phyloP scores from a whole-genome alignment of 2,329 filamentous ascomycete genomes.

The Pseudocercospora fijiensis region DNA sequence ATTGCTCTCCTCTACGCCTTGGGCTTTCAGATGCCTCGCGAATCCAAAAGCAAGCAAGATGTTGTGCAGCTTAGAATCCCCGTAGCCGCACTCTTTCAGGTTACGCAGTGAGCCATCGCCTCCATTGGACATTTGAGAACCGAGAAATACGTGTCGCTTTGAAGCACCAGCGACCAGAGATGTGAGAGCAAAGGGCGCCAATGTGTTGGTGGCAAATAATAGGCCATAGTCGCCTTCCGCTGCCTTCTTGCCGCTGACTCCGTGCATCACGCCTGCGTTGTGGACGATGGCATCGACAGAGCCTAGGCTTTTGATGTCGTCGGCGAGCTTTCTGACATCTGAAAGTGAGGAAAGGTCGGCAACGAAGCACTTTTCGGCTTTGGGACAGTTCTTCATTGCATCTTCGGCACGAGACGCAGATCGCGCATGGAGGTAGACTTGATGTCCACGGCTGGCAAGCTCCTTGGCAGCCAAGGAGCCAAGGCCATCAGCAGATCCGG shows the following conservation, averaged over 20 bases:
- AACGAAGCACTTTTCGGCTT: conserved; percentile 12
- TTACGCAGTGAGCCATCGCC: conserved; percentile 8
- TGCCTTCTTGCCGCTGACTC: conserved; percentile 4
- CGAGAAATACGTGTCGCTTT: conserved; percentile 12
- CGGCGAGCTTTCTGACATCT: conserved; percentile 9
- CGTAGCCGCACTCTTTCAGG: conserved; percentile 12
- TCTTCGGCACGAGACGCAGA: conserved; percentile 9
- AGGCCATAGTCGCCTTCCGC: conserved; percentile 10
- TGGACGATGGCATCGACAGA: conserved; percentile 14
- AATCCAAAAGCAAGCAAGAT: conserved; percentile 14
- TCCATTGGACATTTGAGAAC: conserved; percentile 11
- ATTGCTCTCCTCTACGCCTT: conserved; percentile 16
- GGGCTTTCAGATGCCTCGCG: neutral
- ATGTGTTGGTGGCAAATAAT: conserved; percentile 13
- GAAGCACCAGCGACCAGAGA: conserved; percentile 7
- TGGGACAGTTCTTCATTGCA: conserved; percentile 10
- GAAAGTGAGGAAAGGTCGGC: conserved; percentile 10
- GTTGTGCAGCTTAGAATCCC: conserved; percentile 14
- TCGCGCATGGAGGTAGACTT: conserved; percentile 14
- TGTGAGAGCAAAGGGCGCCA: conserved; percentile 14
- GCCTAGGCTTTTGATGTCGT: conserved; percentile 5
- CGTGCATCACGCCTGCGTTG: conserved; percentile 14
- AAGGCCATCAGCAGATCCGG: conserved; percentile 14
- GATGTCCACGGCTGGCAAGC: conserved; percentile 11
- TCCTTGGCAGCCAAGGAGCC: conserved; percentile 12